Conservation (phyloP, 2,329 filamentous ascomycete species). For the Fusarium longipes region DNA sequence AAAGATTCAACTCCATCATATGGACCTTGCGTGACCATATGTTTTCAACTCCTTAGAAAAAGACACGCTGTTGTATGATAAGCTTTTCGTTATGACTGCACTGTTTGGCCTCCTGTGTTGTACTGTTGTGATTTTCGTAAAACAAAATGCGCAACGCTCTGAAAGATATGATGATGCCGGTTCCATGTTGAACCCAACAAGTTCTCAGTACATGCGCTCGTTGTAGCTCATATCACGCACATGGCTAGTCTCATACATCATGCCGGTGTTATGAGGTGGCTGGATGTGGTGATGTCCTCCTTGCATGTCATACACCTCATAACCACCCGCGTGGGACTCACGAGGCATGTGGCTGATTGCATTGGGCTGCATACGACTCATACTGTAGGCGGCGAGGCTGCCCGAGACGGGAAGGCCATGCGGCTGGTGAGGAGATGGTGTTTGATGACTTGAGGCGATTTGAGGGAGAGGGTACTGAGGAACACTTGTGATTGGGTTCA, state of each 20-base stretch:
- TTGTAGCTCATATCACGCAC: constrained; percentile 55
- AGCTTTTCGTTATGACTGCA: constrained; percentile 29
- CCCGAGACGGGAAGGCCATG: constrained; percentile 47
- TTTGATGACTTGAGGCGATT: constrained; percentile 41
- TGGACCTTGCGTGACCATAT: constrained; percentile 16
- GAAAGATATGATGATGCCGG: constrained; percentile 8
- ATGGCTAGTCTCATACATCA: constrained; percentile 60
- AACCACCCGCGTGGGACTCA: constrained; percentile 50
- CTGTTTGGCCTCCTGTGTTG: constrained; percentile 37
- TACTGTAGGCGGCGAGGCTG: constrained; percentile 50
- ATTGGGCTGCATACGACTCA: constrained; percentile 45
- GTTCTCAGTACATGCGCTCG: constrained; percentile 57
- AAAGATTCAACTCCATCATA: constrained; percentile 27
- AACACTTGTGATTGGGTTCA: constrained; percentile 22
- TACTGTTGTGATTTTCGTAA: constrained; percentile 36
- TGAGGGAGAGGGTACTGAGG: constrained; percentile 46
- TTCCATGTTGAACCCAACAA: constrained; percentile 3
- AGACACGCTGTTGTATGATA: constrained; percentile 26
- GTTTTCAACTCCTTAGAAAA: constrained; percentile 36
- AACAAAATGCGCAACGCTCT: constrained; percentile 13
- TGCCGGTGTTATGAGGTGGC: constrained; percentile 42
- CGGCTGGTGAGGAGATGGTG: constrained; percentile 33
- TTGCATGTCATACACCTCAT: constrained; percentile 62
- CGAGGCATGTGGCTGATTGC: constrained; percentile 47
- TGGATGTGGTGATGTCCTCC: constrained; percentile 49